A percentile compares a stretch with the other conserved stretches of the same genome.
phyloP scores from a whole-genome alignment of 164 flowering plant genomes.

The Stephania yunnanensis region DNA sequence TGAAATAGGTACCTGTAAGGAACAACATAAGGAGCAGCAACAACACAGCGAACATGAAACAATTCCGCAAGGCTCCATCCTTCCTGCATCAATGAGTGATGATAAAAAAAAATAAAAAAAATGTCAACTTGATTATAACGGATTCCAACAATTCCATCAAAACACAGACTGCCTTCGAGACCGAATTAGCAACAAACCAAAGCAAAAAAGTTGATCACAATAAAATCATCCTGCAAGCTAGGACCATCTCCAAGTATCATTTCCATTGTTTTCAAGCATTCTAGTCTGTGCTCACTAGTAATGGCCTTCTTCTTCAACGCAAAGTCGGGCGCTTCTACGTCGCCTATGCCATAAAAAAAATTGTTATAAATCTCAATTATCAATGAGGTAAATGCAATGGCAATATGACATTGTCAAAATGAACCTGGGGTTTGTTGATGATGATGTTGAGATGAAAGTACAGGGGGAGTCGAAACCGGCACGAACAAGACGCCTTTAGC shows the following conservation, averaged over 20 bases:
- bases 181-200: conserved; percentile 37
- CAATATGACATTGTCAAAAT: neutral
- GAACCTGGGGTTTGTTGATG: conserved; percentile 34
- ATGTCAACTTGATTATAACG: neutral
- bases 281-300: conserved; percentile 49
- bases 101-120: neutral
- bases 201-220: conserved; percentile 85
- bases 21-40: conserved; percentile 92
- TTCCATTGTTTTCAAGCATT: conserved; percentile 56
- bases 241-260: conserved; percentile 51
- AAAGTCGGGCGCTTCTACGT: conserved; percentile 25
- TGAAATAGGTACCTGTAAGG: conserved; percentile 58
- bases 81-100: conserved; percentile 45
- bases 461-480: conserved; percentile 75
- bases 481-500: conserved; percentile 33
- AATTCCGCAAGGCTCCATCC: conserved; percentile 97
- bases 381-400: neutral
- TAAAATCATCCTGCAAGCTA: conserved; percentile 56
- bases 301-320: conserved; percentile 36
- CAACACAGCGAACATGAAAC: conserved; percentile 65
- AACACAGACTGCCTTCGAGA: neutral
- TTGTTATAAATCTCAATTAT: neutral
- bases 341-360: conserved; percentile 23
- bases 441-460: conserved; percentile 37
- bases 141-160: neutral